Evolutionary conservation across 2,329 filamentous ascomycete genomes (phyloP), one percentile per base, ranked within the genome.

Genomic region (Aspergillus japonicus): DNA sequence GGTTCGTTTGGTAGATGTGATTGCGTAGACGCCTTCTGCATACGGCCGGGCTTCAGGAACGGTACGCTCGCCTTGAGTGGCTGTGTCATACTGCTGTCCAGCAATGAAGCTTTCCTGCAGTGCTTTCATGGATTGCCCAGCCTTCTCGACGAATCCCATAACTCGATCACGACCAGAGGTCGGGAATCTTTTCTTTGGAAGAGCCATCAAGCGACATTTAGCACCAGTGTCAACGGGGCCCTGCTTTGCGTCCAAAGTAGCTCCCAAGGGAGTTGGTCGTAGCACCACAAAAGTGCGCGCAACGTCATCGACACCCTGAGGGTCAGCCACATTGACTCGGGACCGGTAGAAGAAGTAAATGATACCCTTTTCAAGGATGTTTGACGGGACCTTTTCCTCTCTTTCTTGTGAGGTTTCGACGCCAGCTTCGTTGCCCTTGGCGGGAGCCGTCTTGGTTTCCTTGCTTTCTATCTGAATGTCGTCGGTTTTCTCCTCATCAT

Each of bases 271-370:
- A 4, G 94, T 79, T 0, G 92, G 92, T 0, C 90, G 86, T 4
- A 96, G 83, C 14, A 96, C 83, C 68, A 96, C 87, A 78, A 89
- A 94, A 63, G 84, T 92, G 52, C 91, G 88, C 47, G 89, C 86
- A 52, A 96, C 84, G 55, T 96, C 92, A 47, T 83, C 77, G 1
- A 94, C 81, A 50, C 83, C 82, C 19, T 88, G 82, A 0, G 91
- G 88, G 6, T 90, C 82, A 4, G 91, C 85, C 26, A 90, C 82
- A 54, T 86, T 85, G 42, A 96, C 90, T 12, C 91, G 87, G 7
- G 87, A 87, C 19, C 92, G 88, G 68, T 89, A 89, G 80, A 96
- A 96, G 82, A 96, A 96, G 80, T 96, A 96, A 66, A 96, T 87
- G 67, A 95, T 84, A 3, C 92, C 92, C 69, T 95, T 96, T 71